Percentiles rank a stretch among this genome's conserved stretches.
These are phyloP conservation scores for Plasmodium reichenowi DNA, from an alignment of 169 alveolate genomes.

Conservation along the genomic window DNA sequence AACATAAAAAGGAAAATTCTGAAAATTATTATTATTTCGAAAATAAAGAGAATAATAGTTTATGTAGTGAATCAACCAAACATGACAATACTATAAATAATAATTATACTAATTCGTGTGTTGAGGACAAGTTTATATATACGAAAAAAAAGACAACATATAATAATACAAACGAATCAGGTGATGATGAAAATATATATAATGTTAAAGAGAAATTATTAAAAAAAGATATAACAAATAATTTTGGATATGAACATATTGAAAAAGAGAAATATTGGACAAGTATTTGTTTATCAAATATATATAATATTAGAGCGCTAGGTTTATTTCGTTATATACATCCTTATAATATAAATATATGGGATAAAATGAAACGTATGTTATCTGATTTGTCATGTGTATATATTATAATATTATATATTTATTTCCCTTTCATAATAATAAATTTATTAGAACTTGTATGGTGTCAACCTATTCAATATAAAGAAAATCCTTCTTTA, in stretches of 20 bases:
- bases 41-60: no score
- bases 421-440: conserved; percentile 81
- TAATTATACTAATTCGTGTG: no score
- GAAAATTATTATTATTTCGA: no score
- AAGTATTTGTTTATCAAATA: conserved; percentile 45
- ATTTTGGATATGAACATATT: conserved; percentile 35
- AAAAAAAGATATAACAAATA: conserved; percentile 2
- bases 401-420: conserved; percentile 72
- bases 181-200: conserved; percentile 6
- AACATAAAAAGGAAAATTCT: neutral
- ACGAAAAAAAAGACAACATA: neutral
- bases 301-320: conserved; percentile 54
- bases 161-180: conserved; percentile 8
- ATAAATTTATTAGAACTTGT: conserved; percentile 80
- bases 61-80: no score
- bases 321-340: conserved; percentile 75
- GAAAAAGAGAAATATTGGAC: conserved; percentile 73
- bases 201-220: conserved; percentile 23
- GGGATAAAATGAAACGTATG: conserved; percentile 18
- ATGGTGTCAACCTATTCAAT: conserved; percentile 85
- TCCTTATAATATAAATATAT: conserved; percentile 34
- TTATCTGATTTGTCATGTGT: conserved; percentile 47
- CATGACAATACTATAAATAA: no score
- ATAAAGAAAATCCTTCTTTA: conserved; percentile 75
- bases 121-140: no score